Evolutionary conservation across 2,329 filamentous ascomycete genomes (phyloP).

Genomic region (Pyrenophora graminea): DNA sequence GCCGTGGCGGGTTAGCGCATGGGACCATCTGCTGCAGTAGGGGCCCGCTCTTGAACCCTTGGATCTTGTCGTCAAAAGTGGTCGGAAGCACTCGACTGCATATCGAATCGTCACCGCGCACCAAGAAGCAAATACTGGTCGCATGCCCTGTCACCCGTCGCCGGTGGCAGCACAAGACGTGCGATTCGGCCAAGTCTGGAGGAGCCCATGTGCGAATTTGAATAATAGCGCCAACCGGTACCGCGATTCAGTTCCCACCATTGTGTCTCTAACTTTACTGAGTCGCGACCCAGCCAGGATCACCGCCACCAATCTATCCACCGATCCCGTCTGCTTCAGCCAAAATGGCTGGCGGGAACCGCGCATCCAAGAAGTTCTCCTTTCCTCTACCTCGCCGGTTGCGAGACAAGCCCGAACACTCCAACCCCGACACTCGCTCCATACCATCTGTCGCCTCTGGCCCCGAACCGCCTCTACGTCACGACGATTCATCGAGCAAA

Average conservation of each 20-base stretch:
- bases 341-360: slow-evolving; percentile 36
- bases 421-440: slow-evolving; percentile 23
- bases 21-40: slow-evolving; percentile 10
- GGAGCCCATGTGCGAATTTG: slow-evolving; percentile 11
- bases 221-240: slow-evolving; percentile 11
- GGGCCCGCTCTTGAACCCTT: slow-evolving; percentile 23
- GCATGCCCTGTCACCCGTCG: slow-evolving; percentile 11
- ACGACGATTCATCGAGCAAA: slow-evolving; percentile 37
- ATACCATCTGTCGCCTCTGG: slow-evolving; percentile 23
- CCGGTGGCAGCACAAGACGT: slow-evolving; percentile 17
- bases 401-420: slow-evolving; percentile 25
- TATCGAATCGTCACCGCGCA: slow-evolving; percentile 9
- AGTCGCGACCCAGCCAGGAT: slow-evolving; percentile 32
- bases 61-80: slow-evolving; percentile 10
- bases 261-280: slow-evolving; percentile 23
- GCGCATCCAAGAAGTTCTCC: slow-evolving; percentile 41
- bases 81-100: slow-evolving; percentile 16
- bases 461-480: slow-evolving; percentile 32
- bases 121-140: slow-evolving; percentile 7
- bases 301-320: slow-evolving; percentile 14
- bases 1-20: slow-evolving; percentile 18
- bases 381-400: slow-evolving; percentile 44
- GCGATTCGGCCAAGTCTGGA: slow-evolving; percentile 13
- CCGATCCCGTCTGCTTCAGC: slow-evolving; percentile 12
- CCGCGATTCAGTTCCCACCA: slow-evolving; percentile 32